Evolutionary conservation across 805 yeast genomes (phyloP).

Genomic region (Myxozyma udenii): DNA sequence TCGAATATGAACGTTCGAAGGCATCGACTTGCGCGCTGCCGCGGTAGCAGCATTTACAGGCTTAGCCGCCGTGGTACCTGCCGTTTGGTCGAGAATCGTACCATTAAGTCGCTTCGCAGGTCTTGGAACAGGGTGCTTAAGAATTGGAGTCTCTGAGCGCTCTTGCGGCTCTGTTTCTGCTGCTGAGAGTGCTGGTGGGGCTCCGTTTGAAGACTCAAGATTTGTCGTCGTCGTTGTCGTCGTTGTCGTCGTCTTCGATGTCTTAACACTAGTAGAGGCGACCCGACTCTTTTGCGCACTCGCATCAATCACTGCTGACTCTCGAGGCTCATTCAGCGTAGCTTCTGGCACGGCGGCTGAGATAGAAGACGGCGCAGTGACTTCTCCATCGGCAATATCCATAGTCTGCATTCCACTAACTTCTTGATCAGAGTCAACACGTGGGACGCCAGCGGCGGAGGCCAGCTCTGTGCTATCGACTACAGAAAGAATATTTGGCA

Average conservation of each 20-base stretch:
- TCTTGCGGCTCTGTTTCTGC: constrained; percentile 12
- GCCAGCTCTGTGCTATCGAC: background rate
- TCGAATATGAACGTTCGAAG: too few species aligned
- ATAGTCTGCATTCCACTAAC: too few species aligned
- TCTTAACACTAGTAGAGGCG: too few species aligned
- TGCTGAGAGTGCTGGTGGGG: background rate
- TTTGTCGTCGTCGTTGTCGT: constrained; percentile 1
- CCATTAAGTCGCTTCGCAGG: constrained; percentile 1
- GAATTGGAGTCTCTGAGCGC: constrained; percentile 10
- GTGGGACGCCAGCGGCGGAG: background rate
- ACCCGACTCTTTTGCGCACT: too few species aligned
- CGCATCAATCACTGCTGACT: too few species aligned
- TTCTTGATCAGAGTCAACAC: too few species aligned
- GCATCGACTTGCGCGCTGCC: background rate
- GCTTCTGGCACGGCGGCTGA: constrained; percentile 46
- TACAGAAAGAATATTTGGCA: constrained; percentile 8
- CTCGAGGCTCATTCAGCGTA: too few species aligned
- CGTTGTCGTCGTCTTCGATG: constrained; percentile 39
- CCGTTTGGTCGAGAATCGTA: background rate
- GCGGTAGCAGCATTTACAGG: too few species aligned
- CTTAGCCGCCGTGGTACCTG: background rate
- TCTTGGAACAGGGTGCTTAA: constrained; percentile 17
- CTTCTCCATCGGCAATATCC: background rate
- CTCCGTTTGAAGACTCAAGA: background rate
- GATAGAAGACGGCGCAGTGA: too few species aligned